Evolutionary conservation across 2,329 filamentous ascomycete species (phyloP).

Genomic region (Whalleya microplaca): DNA sequence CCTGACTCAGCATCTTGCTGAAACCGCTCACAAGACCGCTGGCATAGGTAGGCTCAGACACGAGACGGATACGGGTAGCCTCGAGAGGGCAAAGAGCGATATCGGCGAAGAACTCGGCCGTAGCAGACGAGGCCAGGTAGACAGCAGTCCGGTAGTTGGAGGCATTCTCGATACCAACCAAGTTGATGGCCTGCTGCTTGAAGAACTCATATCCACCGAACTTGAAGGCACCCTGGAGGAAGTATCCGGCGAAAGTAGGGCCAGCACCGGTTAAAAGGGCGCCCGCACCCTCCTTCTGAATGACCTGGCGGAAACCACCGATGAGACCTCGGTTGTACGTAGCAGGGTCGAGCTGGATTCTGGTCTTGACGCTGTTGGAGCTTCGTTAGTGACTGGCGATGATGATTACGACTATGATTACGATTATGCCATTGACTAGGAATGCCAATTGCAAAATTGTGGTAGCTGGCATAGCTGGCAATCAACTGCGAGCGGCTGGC

Average conservation of each 20-base stretch:
- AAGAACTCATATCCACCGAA: conserved; percentile 83
- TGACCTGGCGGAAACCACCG: conserved; percentile 73
- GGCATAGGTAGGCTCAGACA: conserved; percentile 73
- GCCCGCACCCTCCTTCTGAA: conserved; percentile 71
- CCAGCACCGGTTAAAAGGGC: conserved; percentile 74
- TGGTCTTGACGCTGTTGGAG: conserved; percentile 70
- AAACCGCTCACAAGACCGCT: conserved; percentile 70
- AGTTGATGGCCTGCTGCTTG: conserved; percentile 77
- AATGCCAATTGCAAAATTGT: neutral
- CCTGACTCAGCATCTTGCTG: conserved; percentile 68
- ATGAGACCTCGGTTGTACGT: conserved; percentile 77
- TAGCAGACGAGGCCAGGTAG: conserved; percentile 63
- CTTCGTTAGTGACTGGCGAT: conserved; percentile 6
- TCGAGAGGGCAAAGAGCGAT: conserved; percentile 76
- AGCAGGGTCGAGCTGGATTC: conserved; percentile 75
- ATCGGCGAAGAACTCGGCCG: conserved; percentile 60
- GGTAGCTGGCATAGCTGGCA: neutral
- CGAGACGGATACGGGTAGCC: conserved; percentile 78
- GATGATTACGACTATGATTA: neutral
- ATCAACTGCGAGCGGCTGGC: neutral
- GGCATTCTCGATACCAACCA: conserved; percentile 67
- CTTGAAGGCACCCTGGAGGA: conserved; percentile 80
- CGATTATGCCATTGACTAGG: neutral
- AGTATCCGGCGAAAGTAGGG: conserved; percentile 75
- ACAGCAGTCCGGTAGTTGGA: conserved; percentile 68